Percentiles rank a stretch among this genome's conserved stretches.
Conservation (phyloP, 2,329 filamentous ascomycete genomes). For the Monilinia fructigena region DNA sequence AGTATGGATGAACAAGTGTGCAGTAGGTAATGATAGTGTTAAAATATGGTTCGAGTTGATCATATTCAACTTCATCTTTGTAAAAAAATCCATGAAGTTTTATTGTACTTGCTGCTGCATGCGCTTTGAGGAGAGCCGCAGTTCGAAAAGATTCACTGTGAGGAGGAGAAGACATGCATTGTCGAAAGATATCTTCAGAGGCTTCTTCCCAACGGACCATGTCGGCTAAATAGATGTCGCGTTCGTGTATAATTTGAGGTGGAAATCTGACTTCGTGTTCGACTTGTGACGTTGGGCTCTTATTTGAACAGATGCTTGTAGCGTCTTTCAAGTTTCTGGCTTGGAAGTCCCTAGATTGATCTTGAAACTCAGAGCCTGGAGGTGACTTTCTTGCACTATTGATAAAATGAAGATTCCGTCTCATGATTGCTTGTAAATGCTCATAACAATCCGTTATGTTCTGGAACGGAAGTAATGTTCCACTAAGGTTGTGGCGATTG, state of each 20-base stretch:
- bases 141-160: slow-evolving; percentile 21
- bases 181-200: slow-evolving; percentile 6
- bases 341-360: not conserved
- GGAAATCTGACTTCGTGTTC: not conserved
- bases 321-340: slow-evolving; percentile 4
- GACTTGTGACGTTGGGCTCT: not conserved
- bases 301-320: not conserved
- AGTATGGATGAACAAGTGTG: slow-evolving; percentile 13
- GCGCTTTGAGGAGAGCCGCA: slow-evolving; percentile 21
- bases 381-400: not conserved
- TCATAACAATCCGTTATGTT: slow-evolving; percentile 17
- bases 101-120: slow-evolving; percentile 21
- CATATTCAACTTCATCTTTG: slow-evolving; percentile 23
- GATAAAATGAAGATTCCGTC: slow-evolving; percentile 25
- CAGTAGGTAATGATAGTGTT: slow-evolving; percentile 18
- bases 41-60: slow-evolving; percentile 23
- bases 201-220: slow-evolving; percentile 22
- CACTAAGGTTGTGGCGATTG: not conserved
- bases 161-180: not conserved
- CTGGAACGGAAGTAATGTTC: slow-evolving; percentile 10
- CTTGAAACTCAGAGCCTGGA: not conserved
- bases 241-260: slow-evolving; percentile 18
- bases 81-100: slow-evolving; percentile 17
- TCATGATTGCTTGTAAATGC: slow-evolving; percentile 24
- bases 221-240: slow-evolving; percentile 17